Evolutionary conservation across 1,139 yeast species (phyloP), one percentile per base, ranked within the genome.

Genomic region (Entelexis paramagnoliae): DNA sequence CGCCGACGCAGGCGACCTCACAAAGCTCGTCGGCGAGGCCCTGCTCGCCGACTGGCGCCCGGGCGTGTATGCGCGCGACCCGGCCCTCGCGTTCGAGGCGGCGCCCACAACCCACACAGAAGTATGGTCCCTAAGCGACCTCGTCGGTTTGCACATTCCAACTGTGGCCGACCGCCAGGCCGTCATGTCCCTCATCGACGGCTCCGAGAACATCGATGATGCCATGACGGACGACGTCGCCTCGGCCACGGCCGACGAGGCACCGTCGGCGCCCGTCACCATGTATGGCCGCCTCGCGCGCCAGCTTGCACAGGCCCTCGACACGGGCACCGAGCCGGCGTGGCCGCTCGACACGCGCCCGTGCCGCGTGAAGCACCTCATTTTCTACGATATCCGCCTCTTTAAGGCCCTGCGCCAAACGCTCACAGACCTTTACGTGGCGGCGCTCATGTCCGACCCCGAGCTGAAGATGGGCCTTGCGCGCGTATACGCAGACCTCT

Each of bases 401-500:
- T 83, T 91, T 81, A 86, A 80, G 61, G 68, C 78, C 0, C 70
- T 84, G 10, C 73, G 95, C 49, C 63, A 71, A 1, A 68, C 74
- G 19, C 67, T 88, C 35, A 83, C 85, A 50, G 88, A 82, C 60
- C 69, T 88, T 58, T 80, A 81, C 60, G 77, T 86, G 46, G 74
- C 84, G 0, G 76, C 85, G 0, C 72, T 89, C 57, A 80, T 89
- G 11, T 78, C 91, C 6, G 81, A 80, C 58, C 72, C 79, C 51
- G 69, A 68, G 11, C 81, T 74, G 62, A 82, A 83, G 62, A 68
- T 75, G 30, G 70, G 80, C 32, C 70, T 87, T 42, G 83, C 87
- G 11, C 79, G 80, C 38, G 93, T 87, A 62, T 88, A 87, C 62
- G 83, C 88, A 42, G 94, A 87, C 60, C 72, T 87, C 0, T 59